Percentiles rank a stretch among this genome's conserved stretches.
These are phyloP conservation scores for Melanopsichium pennsylvanicum DNA, from an alignment of 1,284 basidiomycete genomes.

Conservation along the genomic window DNA sequence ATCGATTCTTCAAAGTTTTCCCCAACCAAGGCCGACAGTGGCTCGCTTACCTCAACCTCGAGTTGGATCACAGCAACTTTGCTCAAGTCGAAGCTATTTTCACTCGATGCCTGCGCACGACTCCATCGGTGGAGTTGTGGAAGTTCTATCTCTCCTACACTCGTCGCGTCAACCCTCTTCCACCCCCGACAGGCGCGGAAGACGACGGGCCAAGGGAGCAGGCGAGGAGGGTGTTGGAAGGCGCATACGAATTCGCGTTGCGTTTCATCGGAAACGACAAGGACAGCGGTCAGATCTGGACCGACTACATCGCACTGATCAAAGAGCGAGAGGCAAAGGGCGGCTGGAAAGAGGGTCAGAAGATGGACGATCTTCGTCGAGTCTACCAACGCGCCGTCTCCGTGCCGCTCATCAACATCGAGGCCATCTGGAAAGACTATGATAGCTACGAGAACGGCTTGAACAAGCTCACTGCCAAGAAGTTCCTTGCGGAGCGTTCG, in stretches of 20 bases:
- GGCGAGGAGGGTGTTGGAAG: conserved; percentile 78
- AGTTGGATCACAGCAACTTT: conserved; percentile 75
- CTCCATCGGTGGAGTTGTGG: conserved; percentile 85
- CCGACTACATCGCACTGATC: conserved; percentile 80
- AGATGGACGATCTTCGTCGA: conserved; percentile 90
- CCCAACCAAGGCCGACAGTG: conserved; percentile 72
- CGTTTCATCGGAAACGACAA: conserved; percentile 82
- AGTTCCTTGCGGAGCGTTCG: conserved; percentile 86
- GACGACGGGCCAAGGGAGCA: conserved; percentile 70
- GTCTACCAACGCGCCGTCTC: conserved; percentile 92
- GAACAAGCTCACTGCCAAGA: conserved; percentile 94
- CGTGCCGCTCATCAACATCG: conserved; percentile 91
- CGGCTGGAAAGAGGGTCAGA: conserved; percentile 90
- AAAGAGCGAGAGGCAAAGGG: conserved; percentile 73
- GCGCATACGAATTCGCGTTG: conserved; percentile 92
- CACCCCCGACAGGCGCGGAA: conserved; percentile 57
- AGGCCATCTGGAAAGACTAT: conserved; percentile 91
- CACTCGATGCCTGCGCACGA: conserved; percentile 79
- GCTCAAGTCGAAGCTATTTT: conserved; percentile 71
- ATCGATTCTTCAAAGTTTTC: conserved; percentile 77
- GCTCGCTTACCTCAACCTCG: conserved; percentile 77
- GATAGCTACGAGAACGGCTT: conserved; percentile 90
- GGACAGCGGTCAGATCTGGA: conserved; percentile 71
- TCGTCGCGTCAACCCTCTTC: conserved; percentile 62
- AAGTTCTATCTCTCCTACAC: conserved; percentile 70